Conservation (phyloP, 2,329 filamentous ascomycete genomes). For the Colletotrichum viniferum region DNA sequence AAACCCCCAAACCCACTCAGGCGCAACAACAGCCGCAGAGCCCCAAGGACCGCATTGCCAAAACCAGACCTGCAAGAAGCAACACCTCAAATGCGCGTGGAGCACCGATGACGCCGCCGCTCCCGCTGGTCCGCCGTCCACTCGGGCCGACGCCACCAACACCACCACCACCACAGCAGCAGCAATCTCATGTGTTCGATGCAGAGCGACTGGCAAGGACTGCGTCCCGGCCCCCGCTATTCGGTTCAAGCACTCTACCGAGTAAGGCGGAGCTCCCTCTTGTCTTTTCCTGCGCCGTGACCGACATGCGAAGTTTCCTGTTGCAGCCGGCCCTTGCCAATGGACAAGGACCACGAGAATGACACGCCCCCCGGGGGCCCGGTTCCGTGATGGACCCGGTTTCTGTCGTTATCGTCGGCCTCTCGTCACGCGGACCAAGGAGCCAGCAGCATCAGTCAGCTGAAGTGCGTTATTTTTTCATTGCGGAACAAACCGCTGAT, state of each 20-base stretch:
- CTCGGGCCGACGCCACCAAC: background rate
- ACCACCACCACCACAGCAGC: background rate
- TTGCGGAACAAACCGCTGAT: background rate
- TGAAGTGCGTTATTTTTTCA: background rate
- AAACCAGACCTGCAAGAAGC: conserved; percentile 3
- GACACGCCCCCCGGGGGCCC: background rate
- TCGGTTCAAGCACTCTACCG: conserved; percentile 1
- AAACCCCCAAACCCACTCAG: background rate
- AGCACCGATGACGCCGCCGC: conserved; percentile 1
- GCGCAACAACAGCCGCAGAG: background rate
- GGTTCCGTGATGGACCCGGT: background rate
- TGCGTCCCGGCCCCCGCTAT: background rate
- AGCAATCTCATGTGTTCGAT: conserved; percentile 1
- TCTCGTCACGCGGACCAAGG: background rate
- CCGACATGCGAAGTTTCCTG: background rate
- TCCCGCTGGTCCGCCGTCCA: background rate
- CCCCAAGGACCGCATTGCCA: background rate
- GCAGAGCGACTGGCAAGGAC: conserved; percentile 2
- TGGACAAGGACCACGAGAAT: background rate
- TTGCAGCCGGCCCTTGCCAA: background rate
- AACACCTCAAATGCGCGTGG: conserved; percentile 13
- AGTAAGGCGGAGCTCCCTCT: background rate
- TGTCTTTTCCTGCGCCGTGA: background rate
- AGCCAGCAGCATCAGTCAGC: background rate
- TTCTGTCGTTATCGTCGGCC: background rate